phyloP scores from a whole-genome alignment of 148 eudicot species.

The Vaccinium vitisidaea region DNA sequence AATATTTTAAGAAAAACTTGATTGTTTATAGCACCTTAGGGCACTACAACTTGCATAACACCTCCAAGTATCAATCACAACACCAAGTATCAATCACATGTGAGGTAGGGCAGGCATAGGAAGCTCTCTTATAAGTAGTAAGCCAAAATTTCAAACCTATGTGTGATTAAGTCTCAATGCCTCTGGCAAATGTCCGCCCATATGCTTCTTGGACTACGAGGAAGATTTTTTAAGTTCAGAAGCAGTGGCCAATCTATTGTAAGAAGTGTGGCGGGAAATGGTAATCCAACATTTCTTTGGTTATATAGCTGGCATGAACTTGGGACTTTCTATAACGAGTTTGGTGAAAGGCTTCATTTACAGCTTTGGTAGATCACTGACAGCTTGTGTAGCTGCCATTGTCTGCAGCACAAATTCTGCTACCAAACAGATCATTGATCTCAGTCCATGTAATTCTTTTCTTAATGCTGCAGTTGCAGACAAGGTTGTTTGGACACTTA shows the following conservation, averaged over 20 bases:
- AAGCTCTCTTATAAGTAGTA: neutral
- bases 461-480: neutral
- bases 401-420: neutral
- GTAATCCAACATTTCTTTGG: neutral
- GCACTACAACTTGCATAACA: neutral
- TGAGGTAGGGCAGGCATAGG: neutral
- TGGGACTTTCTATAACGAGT: neutral
- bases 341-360: neutral
- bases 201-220: neutral
- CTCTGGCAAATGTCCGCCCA: neutral
- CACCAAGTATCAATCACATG: too few relatives aligned
- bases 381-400: neutral
- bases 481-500: neutral
- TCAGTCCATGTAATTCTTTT: neutral
- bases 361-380: neutral
- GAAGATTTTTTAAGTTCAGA: neutral
- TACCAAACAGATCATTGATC: neutral
- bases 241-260: neutral
- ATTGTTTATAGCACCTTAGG: neutral
- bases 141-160: neutral
- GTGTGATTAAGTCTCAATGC: neutral
- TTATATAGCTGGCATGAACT: neutral
- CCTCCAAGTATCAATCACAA: neutral
- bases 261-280: neutral
- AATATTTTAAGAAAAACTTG: neutral